Evolutionary conservation across 345 rosid species (phyloP).

Genomic region (Noccaea caerulescens): DNA sequence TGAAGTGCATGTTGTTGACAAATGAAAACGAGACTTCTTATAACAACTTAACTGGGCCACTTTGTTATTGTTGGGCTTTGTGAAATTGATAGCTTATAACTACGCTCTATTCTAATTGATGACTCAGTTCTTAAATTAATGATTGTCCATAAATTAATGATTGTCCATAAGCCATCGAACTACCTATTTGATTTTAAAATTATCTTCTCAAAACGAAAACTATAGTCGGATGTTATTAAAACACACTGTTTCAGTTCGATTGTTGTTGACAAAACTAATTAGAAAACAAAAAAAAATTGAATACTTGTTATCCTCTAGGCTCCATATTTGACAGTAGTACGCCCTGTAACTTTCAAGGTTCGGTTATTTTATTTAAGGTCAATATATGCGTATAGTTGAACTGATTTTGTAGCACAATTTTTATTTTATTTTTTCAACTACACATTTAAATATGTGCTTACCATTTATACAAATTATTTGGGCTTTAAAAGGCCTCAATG

Average conservation of each 20-base stretch:
- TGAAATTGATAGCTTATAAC: too few species aligned
- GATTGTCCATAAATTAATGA: background rate
- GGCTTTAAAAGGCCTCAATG: too few species aligned
- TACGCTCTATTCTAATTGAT: too few species aligned
- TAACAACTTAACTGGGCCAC: too few species aligned
- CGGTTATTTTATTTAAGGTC: too few species aligned
- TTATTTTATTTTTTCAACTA: too few species aligned
- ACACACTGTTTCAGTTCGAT: background rate
- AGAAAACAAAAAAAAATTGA: background rate
- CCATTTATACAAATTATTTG: too few species aligned
- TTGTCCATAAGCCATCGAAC: background rate
- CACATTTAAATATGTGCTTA: too few species aligned
- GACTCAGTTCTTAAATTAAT: too few species aligned
- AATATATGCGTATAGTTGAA: background rate
- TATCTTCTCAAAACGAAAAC: background rate
- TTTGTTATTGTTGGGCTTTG: too few species aligned
- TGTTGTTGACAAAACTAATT: background rate
- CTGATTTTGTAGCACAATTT: background rate
- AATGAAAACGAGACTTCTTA: too few species aligned
- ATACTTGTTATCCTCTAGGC: background rate
- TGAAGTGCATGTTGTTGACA: too few species aligned
- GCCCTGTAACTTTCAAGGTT: conserved; percentile 1
- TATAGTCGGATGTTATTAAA: background rate
- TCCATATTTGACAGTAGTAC: background rate
- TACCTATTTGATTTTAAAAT: background rate